phyloP scores from a whole-genome alignment of 1,139 yeast genomes.

The Hanseniaspora uvarum region DNA sequence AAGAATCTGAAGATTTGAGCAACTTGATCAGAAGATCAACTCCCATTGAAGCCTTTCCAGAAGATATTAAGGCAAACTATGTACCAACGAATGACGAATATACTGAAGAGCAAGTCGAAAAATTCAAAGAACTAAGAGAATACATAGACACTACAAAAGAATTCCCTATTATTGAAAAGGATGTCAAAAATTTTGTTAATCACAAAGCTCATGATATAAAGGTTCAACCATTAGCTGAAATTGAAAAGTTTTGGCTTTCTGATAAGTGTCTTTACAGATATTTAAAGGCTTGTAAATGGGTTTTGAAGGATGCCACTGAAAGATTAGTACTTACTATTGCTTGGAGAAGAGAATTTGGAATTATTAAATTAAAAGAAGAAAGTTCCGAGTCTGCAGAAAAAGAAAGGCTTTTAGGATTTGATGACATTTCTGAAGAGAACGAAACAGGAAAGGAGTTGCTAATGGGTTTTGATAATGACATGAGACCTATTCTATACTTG shows the following conservation, averaged over 20 bases:
- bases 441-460: conserved; percentile 82
- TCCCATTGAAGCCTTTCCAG: conserved; percentile 3
- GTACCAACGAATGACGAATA: conserved; percentile 34
- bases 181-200: not conserved
- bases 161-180: conserved; percentile 4
- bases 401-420: conserved; percentile 40
- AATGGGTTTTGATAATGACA: conserved; percentile 77
- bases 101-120: conserved; percentile 31
- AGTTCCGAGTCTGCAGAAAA: conserved; percentile 31
- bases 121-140: conserved; percentile 29
- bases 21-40: not conserved
- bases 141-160: not conserved
- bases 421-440: conserved; percentile 57
- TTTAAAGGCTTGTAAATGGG: conserved; percentile 87
- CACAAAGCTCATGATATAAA: conserved; percentile 11
- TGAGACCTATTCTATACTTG: conserved; percentile 80
- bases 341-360: conserved; percentile 91
- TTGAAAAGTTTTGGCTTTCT: conserved; percentile 83
- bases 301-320: conserved; percentile 53
- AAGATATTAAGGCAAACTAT: not conserved
- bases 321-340: conserved; percentile 66
- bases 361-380: conserved; percentile 43
- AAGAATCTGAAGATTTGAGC: conserved; percentile 7
- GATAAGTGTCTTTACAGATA: conserved; percentile 81
- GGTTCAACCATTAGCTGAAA: conserved; percentile 38